Conservation (phyloP, 805 yeast genomes). For the Cyberlindnera samutprakarnensis region DNA sequence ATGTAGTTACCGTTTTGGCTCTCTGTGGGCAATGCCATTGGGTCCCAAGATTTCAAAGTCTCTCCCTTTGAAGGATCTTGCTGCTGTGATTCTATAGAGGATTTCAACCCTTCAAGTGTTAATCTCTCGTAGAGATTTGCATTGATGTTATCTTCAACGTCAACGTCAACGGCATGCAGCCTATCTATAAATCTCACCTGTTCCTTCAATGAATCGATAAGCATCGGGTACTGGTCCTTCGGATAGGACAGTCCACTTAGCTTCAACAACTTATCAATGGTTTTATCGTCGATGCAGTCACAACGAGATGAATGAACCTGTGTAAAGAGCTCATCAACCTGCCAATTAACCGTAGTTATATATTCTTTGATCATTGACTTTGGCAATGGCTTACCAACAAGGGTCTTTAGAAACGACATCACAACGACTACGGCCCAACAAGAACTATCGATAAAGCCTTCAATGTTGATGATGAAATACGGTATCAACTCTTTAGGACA, state of each 20-base stretch:
- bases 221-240: constrained; percentile 21
- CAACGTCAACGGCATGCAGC: constrained; percentile 26
- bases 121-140: constrained; percentile 24
- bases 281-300: constrained; percentile 4
- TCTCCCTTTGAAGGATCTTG: constrained; percentile 33
- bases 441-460: too few relatives aligned
- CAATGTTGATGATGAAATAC: too few relatives aligned
- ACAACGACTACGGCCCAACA: too few relatives aligned
- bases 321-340: constrained; percentile 18
- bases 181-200: constrained; percentile 46
- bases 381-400: not conserved
- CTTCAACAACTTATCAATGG: constrained; percentile 29
- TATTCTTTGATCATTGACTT: constrained; percentile 4
- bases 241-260: constrained; percentile 42
- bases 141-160: constrained; percentile 16
- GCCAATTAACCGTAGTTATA: constrained; percentile 15
- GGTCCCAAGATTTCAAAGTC: constrained; percentile 32
- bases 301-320: constrained; percentile 15
- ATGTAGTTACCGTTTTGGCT: constrained; percentile 33
- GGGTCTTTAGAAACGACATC: too few relatives aligned
- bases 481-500: too few relatives aligned
- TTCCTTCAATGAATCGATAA: constrained; percentile 31
- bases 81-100: constrained; percentile 17
- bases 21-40: constrained; percentile 27
- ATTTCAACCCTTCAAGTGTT: constrained; percentile 25